Base-by-base conservation (phyloP, 1,284 basidiomycete species). In the Ceratobasidium sp. region DNA sequence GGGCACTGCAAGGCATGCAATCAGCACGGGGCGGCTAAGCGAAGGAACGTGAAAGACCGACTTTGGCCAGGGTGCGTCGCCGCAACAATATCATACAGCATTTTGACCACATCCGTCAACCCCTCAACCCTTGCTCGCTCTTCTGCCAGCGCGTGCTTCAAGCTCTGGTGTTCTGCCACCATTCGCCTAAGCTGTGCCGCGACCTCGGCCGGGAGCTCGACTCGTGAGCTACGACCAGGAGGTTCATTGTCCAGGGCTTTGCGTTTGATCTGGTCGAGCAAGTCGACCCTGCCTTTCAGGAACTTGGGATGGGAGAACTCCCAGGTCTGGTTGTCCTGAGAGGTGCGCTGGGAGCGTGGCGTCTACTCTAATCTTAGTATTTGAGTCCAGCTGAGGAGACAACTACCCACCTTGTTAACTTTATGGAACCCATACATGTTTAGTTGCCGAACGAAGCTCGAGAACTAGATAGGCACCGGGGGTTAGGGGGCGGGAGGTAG, bases 401-500 rank as follows among this genome's bases (percentile, higher is more conserved):
- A 51, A 19, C 48, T 8, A 37, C 84, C 78, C 74, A 92, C 90
- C 81, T 91, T 86, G 81, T 93, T 93, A 82, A 92, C 92, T 83
- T 93, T 93, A 83, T 92, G 91, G 81, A 92, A 92, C 65, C 91
- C 92, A 78, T 93, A 94, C 93, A 95, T 95, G 83, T 95, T 95
- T 69, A 95, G 86, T 80, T 95, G 94, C 69, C 93, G 89, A 64
- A 95, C 93, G 81, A 95, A 95, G 79, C 90, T 92, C 31, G 92
- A 93, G 81, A 95, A 95, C 91, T 95, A 78, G 29, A 62, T 14
- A 58, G 34, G 53, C 53, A 54, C 58, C 37, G 53, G 63, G n/a
- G 51, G 51, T 43, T 53, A 59, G 41, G 54, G 34, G 24, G n/a
- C 31, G 24, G 53, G 53, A 54, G 24, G 14, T 29, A 31, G 24